Evolutionary conservation across 805 yeast species (phyloP), one percentile per base, ranked within the genome.

Genomic region (Saturnispora mendoncae): DNA sequence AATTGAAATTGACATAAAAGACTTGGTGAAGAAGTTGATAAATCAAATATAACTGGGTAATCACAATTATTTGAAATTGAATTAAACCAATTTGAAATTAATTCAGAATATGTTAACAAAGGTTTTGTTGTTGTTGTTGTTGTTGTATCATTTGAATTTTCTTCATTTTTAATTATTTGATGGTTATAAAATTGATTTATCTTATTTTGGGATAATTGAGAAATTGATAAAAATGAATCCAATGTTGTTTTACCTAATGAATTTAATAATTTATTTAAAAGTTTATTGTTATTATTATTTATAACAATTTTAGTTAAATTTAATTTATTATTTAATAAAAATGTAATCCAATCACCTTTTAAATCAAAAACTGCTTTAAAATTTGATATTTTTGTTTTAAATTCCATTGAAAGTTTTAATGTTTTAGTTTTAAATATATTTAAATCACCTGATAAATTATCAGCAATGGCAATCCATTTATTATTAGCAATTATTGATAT

Each of bases 191-290:
- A n/a, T n/a, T 62, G 56, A 34, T 61, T 67, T 21, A 74, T 48
- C 37, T 68, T 72, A 2, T 63, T 57, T 9, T 72, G 65, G 5
- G 76, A 65, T 3, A 69, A 63, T 43, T 74, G 77, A 0, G 79
- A 65, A 6, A 77, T 50, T 48, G 56, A 42, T 18, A 54, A 25
- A 18, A 57, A 34, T 2, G 61, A 54, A 43, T 58, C 83, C 14
- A 76, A 55, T 0, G 83, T 77, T 2, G 71, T 63, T 42, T 67
- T 65, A 2, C 80, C 72, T 12, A 78, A 76, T 52, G 1, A 78
- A 66, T 38, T 73, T 65, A 35, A 67, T 66, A 27, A 72, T 58
- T 29, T 75, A 56, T 2, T 75, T n/a, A n/a, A n/a, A n/a, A n/a
- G n/a, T n/a, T n/a, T n/a, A n/a, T n/a, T n/a, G n/a, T n/a, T 73